A percentile compares a stretch with the other conserved stretches of the same genome.
Conservation (phyloP, 2,329 filamentous ascomycete genomes). For the Penicillium sp. region DNA sequence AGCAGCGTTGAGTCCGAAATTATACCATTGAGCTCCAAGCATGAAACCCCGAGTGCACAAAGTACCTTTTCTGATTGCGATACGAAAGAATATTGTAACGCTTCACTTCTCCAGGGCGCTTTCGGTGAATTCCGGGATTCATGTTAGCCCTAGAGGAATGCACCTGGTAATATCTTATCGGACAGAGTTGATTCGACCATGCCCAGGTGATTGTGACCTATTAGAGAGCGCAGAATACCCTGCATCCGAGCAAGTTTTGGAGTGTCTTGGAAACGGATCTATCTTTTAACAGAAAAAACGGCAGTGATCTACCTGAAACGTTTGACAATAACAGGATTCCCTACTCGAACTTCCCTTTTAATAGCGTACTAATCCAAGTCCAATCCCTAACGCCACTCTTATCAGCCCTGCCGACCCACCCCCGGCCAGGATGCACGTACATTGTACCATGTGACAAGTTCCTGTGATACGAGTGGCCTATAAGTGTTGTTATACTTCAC, state of each 20-base stretch:
- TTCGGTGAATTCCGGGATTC: not conserved
- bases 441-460: not conserved
- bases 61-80: slow-evolving; percentile 25
- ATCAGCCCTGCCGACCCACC: slow-evolving; percentile 28
- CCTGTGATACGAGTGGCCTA: not conserved
- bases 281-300: not conserved
- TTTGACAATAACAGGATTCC: not conserved
- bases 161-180: not conserved
- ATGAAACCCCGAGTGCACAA: slow-evolving; percentile 5
- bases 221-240: not conserved
- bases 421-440: slow-evolving; percentile 5
- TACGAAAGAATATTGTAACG: slow-evolving; percentile 42
- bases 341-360: not conserved
- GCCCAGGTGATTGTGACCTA: not conserved
- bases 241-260: not conserved
- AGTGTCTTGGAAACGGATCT: not conserved
- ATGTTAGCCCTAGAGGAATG: not conserved
- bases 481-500: not conserved
- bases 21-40: not conserved
- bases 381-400: slow-evolving; percentile 31
- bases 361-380: not conserved
- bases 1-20: not conserved
- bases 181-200: not conserved
- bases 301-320: not conserved
- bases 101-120: slow-evolving; percentile 23